Conservation (phyloP, 495 filamentous ascomycete species). For the Melanomma pulvis-pyrius region DNA sequence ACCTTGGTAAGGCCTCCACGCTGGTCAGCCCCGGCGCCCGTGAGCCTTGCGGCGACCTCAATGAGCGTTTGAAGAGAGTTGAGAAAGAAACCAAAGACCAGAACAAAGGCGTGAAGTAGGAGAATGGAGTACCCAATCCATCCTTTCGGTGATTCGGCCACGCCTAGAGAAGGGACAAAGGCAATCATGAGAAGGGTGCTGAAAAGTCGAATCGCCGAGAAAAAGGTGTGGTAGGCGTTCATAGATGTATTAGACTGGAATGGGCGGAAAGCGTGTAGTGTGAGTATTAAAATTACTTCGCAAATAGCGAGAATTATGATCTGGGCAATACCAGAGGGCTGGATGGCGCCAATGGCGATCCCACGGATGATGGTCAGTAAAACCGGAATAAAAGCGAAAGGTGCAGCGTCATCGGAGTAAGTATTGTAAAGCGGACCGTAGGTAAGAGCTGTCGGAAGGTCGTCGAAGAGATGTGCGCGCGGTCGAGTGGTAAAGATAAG, state of each 20-base stretch:
- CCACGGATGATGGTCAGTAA: constrained; percentile 82
- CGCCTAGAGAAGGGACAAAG: constrained; percentile 79
- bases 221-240: constrained; percentile 91
- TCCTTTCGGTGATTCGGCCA: constrained; percentile 75
- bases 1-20: constrained; percentile 86
- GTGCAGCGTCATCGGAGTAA: constrained; percentile 83
- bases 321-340: constrained; percentile 90
- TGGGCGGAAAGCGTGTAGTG: constrained; percentile 84
- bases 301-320: constrained; percentile 89
- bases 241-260: constrained; percentile 94
- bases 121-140: constrained; percentile 97
- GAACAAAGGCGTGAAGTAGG: constrained; percentile 78
- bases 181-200: constrained; percentile 81
- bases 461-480: constrained; percentile 84
- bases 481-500: constrained; percentile 80
- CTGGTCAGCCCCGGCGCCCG: constrained; percentile 78
- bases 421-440: constrained; percentile 99
- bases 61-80: constrained; percentile 88
- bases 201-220: constrained; percentile 74
- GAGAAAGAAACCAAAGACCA: constrained; percentile 92
- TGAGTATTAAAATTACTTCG: constrained; percentile 88
- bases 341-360: constrained; percentile 86
- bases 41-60: constrained; percentile 78
- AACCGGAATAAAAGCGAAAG: constrained; percentile 84
- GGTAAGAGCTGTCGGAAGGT: constrained; percentile 82